phyloP scores from a whole-genome alignment of 768 basidiomycete genomes.

The Inosperma sp. region DNA sequence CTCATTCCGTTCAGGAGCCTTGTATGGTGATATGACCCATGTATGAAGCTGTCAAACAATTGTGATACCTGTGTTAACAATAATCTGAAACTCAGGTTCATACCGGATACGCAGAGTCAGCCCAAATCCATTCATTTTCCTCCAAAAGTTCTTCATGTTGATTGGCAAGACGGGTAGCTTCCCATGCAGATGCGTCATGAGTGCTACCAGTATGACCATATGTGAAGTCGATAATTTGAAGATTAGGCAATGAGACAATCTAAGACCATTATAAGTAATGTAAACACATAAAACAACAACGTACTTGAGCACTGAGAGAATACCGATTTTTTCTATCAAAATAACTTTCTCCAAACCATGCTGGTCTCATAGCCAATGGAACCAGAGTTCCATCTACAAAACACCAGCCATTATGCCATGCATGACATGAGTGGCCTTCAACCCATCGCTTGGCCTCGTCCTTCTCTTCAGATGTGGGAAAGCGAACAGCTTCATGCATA shows the following conservation, averaged over 20 bases:
- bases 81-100: too few species aligned
- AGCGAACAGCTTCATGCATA: slow-evolving; percentile 21
- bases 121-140: slow-evolving; percentile 12
- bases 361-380: slow-evolving; percentile 26
- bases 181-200: slow-evolving; percentile 22
- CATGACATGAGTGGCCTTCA: slow-evolving; percentile 24
- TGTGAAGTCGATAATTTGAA: slow-evolving; percentile 20
- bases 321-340: slow-evolving; percentile 37
- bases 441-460: slow-evolving; percentile 37
- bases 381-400: slow-evolving; percentile 38
- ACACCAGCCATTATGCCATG: slow-evolving; percentile 34
- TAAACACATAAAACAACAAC: slow-evolving; percentile 11
- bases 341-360: slow-evolving; percentile 33
- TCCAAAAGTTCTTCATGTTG: slow-evolving; percentile 8
- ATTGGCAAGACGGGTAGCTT: background rate
- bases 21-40: too few species aligned
- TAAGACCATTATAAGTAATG: slow-evolving; percentile 21
- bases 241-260: slow-evolving; percentile 13
- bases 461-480: slow-evolving; percentile 31
- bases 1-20: too few species aligned
- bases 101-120: slow-evolving; percentile 11
- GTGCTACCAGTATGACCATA: slow-evolving; percentile 21
- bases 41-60: too few species aligned
- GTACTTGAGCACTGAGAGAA: slow-evolving; percentile 34
- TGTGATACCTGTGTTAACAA: too few species aligned